A percentile compares a stretch with the other conserved stretches of the same genome.
These are phyloP conservation scores for Solanum piurae DNA, from an alignment of 257 asterid species.

Conservation along the genomic window DNA sequence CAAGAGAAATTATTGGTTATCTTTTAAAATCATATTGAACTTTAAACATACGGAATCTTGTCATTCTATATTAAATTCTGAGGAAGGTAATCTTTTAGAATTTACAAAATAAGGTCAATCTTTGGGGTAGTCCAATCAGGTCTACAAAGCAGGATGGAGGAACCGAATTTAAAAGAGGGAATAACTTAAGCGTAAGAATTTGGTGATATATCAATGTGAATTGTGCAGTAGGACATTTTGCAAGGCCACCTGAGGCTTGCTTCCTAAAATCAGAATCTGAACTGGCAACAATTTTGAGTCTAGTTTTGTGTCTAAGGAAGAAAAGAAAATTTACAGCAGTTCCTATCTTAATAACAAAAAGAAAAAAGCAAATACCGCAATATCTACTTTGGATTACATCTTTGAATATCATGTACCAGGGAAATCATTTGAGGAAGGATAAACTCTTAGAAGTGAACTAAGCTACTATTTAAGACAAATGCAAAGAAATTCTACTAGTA, in stretches of 20 bases:
- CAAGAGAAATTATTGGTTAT: background rate
- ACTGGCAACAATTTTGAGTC: background rate
- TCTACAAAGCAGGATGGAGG: background rate
- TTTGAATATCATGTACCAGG: background rate
- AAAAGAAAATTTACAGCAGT: background rate
- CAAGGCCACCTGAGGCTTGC: background rate
- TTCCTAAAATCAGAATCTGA: background rate
- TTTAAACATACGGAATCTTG: background rate
- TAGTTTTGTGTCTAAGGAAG: background rate
- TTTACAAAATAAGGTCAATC: background rate
- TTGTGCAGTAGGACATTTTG: background rate
- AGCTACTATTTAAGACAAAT: background rate
- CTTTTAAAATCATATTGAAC: background rate
- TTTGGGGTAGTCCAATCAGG: background rate
- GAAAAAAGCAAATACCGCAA: background rate
- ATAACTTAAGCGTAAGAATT: background rate
- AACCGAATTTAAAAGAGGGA: background rate
- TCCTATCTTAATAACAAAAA: background rate
- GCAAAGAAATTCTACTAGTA: background rate
- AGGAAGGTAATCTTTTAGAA: background rate
- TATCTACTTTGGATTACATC: background rate
- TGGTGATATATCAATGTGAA: background rate
- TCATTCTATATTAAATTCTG: background rate
- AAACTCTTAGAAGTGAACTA: background rate
- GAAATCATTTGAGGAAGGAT: background rate